Evolutionary conservation across 345 rosid genomes (phyloP), one percentile per base, ranked within the genome.

Genomic region (Turnera subulata): DNA sequence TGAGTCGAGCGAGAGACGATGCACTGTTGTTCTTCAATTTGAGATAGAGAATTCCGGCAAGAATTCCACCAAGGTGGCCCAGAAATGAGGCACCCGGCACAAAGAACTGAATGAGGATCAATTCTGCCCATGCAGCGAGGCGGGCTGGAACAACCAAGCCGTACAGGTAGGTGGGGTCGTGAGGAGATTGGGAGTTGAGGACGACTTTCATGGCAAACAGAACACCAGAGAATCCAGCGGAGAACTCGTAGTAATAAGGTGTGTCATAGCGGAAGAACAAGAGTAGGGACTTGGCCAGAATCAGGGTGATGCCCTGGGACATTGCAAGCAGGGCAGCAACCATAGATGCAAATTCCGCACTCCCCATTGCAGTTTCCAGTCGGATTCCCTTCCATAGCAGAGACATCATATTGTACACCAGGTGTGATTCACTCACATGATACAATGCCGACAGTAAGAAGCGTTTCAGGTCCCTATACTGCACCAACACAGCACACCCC

Each of bases 181-280:
- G 90, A 0, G 96, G 90, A 0, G 96, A 81, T 53, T 71, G 86
- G 56, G 96, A 73, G 60, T 89, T 82, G 58, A 93, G 90, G 61
- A 93, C 82, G 44, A 89, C 96, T 81, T 93, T 93, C 99, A 93
- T 69, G 42, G 96, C 97, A 46, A 93, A 93, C 39, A 93, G 87
- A 25, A 89, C 87, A 5, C 99, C 96, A 5, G 99, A 93, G 68
- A 93, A 93, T 17, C 99, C 99, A 45, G 73, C 95, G 0, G 92
- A 63, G 24, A 76, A 83, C 53, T 93, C 90, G 15, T 74, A 69
- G 72, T 76, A 93, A 55, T 79, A 93, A 11, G 99, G 64, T 63
- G 55, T 78, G 26, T 53, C 67, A 16, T 84, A 84, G 67, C 85
- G 75, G 25, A 86, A 75, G 66, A 89, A 77, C 39, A 80, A 18